Conservation (phyloP, 495 filamentous ascomycete species). For the Talaromyces thailandensis region DNA sequence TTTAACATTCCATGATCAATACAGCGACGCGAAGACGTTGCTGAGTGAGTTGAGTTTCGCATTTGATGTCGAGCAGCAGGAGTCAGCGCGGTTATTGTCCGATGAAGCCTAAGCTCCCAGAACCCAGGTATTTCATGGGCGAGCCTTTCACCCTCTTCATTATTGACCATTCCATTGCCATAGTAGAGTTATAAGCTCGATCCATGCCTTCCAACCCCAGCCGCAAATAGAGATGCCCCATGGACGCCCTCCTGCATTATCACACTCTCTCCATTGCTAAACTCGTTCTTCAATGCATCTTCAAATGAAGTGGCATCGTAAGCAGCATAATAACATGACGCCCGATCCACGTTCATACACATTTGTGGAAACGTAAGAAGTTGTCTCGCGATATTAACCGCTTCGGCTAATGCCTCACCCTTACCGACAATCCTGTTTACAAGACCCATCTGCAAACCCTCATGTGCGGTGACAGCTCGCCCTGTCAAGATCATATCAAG, state of each 20-base stretch:
- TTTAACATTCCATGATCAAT: not conserved
- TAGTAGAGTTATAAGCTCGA: not conserved
- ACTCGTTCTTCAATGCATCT: slow-evolving; percentile 36
- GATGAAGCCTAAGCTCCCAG: not conserved
- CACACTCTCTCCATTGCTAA: slow-evolving; percentile 26
- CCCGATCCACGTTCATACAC: slow-evolving; percentile 34
- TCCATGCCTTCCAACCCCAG: slow-evolving; percentile 33
- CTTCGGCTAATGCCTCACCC: slow-evolving; percentile 34
- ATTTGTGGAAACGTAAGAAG: slow-evolving; percentile 34
- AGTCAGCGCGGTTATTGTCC: not conserved
- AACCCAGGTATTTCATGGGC: not conserved
- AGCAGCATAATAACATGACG: slow-evolving; percentile 31
- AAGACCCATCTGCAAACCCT: slow-evolving; percentile 39
- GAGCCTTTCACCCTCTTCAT: not conserved
- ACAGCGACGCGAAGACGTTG: not conserved
- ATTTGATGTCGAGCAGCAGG: not conserved
- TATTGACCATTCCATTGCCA: not conserved
- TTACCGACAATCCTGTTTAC: slow-evolving; percentile 39
- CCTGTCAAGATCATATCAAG: slow-evolving; percentile 45
- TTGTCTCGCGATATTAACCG: slow-evolving; percentile 28
- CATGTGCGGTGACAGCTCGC: slow-evolving; percentile 29
- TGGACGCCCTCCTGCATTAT: slow-evolving; percentile 27
- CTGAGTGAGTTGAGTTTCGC: not conserved
- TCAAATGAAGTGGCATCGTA: slow-evolving; percentile 32
- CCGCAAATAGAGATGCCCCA: slow-evolving; percentile 33